Evolutionary conservation across 768 basidiomycete species (phyloP).

Genomic region (Suillus placidus): DNA sequence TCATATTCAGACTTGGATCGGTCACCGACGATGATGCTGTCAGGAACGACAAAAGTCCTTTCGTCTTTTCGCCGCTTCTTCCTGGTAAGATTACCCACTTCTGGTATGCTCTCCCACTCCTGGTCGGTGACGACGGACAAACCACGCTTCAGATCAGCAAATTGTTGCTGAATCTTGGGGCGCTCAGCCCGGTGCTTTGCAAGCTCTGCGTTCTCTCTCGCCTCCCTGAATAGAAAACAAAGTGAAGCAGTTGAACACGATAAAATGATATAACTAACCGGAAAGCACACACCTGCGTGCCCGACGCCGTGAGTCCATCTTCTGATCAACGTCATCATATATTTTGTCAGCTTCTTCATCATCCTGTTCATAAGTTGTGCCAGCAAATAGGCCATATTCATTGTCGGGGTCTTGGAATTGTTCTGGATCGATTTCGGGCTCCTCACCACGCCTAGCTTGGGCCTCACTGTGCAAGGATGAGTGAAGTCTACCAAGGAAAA

Average conservation of each 20-base stretch:
- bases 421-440: constrained; percentile 84
- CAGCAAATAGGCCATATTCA: constrained; percentile 93
- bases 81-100: constrained; percentile 93
- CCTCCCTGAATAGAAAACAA: constrained; percentile 54
- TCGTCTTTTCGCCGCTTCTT: constrained; percentile 89
- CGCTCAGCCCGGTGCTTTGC: constrained; percentile 81
- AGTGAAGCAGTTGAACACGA: constrained; percentile 31
- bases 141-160: constrained; percentile 92
- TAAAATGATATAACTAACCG: constrained; percentile 43
- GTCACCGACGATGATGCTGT: constrained; percentile 90
- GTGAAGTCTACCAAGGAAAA: background rate
- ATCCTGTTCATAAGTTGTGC: constrained; percentile 94
- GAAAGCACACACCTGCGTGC: constrained; percentile 68
- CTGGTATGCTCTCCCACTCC: constrained; percentile 95
- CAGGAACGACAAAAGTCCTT: constrained; percentile 86
- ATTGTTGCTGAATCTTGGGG: constrained; percentile 95
- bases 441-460: constrained; percentile 84
- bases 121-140: constrained; percentile 82
- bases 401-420: constrained; percentile 98
- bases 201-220: constrained; percentile 71
- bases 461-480: constrained; percentile 64
- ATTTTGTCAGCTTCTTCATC: constrained; percentile 98
- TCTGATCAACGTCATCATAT: constrained; percentile 88
- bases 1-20: constrained; percentile 75
- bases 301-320: constrained; percentile 86